phyloP scores from a whole-genome alignment of 345 rosid species.

The Eucalyptus cloeziana region DNA sequence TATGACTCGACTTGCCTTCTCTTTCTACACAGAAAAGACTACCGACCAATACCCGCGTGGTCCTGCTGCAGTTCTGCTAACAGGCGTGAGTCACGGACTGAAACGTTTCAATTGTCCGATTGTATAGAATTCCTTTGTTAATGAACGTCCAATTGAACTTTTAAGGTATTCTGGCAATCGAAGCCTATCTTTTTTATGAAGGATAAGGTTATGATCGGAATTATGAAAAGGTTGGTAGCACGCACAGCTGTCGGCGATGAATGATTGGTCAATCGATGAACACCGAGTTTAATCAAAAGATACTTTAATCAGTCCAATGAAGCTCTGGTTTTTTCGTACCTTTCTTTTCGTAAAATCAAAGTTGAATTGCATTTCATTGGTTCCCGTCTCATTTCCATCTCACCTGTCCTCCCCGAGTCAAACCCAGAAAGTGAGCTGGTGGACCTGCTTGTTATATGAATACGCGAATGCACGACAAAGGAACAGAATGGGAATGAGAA shows the following conservation, averaged over 20 bases:
- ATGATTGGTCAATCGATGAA: too few species aligned
- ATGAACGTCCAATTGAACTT: too few species aligned
- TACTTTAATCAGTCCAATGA: not conserved
- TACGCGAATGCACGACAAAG: not conserved
- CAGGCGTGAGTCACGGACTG: not conserved
- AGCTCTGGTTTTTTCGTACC: not conserved
- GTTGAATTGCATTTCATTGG: not conserved
- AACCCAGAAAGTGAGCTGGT: not conserved
- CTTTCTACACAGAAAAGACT: not conserved
- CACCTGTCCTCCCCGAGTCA: rapidly evolving
- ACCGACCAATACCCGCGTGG: not conserved
- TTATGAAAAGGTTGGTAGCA: not conserved
- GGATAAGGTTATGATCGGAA: not conserved
- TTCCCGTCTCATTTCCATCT: not conserved
- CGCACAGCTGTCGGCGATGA: not conserved
- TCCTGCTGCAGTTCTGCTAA: not conserved
- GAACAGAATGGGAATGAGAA: not conserved
- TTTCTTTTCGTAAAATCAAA: not conserved
- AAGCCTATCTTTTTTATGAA: too few species aligned
- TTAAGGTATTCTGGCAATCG: too few species aligned
- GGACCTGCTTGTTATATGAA: not conserved
- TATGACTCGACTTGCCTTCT: too few species aligned
- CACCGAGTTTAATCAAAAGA: too few species aligned
- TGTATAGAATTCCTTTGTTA: too few species aligned
- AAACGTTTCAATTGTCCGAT: not conserved